Evolutionary conservation across 257 asterid species (phyloP), one percentile per base, ranked within the genome.

Genomic region (Echium plantagineum): DNA sequence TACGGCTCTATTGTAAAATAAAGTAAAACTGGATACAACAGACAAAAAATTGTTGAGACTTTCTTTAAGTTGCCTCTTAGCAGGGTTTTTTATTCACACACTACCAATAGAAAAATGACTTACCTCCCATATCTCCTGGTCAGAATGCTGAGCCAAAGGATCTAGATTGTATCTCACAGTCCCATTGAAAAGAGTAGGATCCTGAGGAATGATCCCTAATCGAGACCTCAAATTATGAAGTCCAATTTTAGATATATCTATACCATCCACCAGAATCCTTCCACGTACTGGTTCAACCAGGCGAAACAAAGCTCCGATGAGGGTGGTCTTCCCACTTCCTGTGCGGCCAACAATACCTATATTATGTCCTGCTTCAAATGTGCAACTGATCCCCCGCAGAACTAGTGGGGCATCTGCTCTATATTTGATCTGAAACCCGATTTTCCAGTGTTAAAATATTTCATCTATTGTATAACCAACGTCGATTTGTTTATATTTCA

Each of bases 121-220:
- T 73, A 84, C 98, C 94, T 91, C 96, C 96, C 96, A 85, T 74
- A 91, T 79, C 48, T 91, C 88, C 28, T 59, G 52, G 42, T 91
- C 98, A 17, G 75, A 60, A 42, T 88, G 94, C 60, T 82, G 85
- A 47, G 82, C 69, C 58, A 91, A 66, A 24, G 98, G 98, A 79
- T 91, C 96, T 69, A 91, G 62, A 70, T 91, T 91, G 76, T 73
- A 85, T 74, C 98, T 80, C 72, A 91, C 98, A 5, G 89, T 77
- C 61, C 98, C 98, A 19, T 74, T 78, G 72, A 88, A 91, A 58
- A 91, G 98, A 32, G 96, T 91, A 52, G 96, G 96, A 15, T 91
- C 98, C 69, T 91, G 98, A 58, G 98, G 96, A 78, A 91, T 91
- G 47, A 91, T 79, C 59, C 98, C 96, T 5, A 91, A 85, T 19